Conservation (phyloP, 345 rosid genomes). For the Brassica cretica region DNA sequence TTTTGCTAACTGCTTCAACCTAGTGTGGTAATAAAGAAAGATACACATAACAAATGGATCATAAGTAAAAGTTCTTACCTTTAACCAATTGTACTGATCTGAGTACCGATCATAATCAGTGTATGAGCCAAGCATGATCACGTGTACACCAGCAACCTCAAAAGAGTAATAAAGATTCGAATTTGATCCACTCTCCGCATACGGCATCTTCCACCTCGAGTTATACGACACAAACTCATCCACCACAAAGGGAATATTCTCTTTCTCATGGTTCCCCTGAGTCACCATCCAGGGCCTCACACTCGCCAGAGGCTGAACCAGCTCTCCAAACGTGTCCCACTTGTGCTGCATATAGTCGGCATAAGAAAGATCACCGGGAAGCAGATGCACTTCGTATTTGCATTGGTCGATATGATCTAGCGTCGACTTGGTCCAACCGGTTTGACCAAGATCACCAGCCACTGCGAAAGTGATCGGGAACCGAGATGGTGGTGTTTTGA, state of each 20-base stretch:
- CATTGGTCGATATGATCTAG: conserved; percentile 78
- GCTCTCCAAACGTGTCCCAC: conserved; percentile 93
- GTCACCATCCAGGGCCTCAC: conserved; percentile 99
- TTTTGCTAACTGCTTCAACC: neutral
- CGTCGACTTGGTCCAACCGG: conserved; percentile 95
- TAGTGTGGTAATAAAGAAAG: neutral
- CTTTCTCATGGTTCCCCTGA: conserved; percentile 88
- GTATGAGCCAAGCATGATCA: conserved; percentile 88
- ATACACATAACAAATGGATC: neutral
- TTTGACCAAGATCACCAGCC: conserved; percentile 95
- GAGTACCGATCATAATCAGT: conserved; percentile 65
- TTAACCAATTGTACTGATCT: conserved; percentile 79
- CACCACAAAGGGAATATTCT: conserved; percentile 61
- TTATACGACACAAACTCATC: conserved; percentile 77
- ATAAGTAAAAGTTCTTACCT: conserved; percentile 45
- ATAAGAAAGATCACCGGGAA: conserved; percentile 96
- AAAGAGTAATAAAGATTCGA: conserved; percentile 95
- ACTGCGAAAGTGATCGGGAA: conserved; percentile 85
- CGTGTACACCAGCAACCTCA: conserved; percentile 82
- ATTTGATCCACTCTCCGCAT: conserved; percentile 78
- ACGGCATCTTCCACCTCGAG: conserved; percentile 97
- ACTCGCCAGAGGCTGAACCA: conserved; percentile 92
- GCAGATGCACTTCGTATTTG: conserved; percentile 72
- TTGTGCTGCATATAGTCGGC: conserved; percentile 80
- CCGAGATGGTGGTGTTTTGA: conserved; percentile 78